Evolutionary conservation across 345 rosid genomes (phyloP).

Genomic region (Camelina neglecta): DNA sequence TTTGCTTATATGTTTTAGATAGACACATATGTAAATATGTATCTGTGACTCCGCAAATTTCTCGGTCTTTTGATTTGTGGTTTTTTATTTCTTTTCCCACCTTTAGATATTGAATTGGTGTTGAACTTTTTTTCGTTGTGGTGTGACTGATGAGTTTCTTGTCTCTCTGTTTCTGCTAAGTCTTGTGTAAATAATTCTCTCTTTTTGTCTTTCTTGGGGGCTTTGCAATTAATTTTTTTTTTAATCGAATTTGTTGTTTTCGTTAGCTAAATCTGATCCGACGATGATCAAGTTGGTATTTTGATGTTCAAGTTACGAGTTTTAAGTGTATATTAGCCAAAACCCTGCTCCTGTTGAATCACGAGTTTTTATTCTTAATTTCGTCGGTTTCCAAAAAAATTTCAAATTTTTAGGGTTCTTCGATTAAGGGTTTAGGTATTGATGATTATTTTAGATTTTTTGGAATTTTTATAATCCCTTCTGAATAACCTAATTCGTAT

Average conservation of each 20-base stretch:
- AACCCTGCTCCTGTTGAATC: neutral
- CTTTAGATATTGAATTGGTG: conserved; percentile 3
- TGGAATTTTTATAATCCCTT: neutral
- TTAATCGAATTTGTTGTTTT: neutral
- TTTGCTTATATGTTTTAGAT: neutral
- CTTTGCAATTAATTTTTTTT: neutral
- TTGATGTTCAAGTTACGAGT: conserved; percentile 11
- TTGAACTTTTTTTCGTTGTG: neutral
- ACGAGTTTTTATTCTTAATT: neutral
- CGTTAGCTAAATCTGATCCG: neutral
- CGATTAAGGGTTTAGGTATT: neutral
- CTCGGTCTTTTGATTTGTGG: neutral
- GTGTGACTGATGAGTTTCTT: neutral
- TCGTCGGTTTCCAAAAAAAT: neutral
- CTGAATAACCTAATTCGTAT: conserved; percentile 33
- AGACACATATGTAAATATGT: neutral
- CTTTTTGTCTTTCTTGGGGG: neutral
- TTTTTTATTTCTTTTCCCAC: neutral
- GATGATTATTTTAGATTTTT: neutral
- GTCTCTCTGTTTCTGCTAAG: conserved; percentile 16
- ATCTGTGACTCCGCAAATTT: conserved; percentile 13
- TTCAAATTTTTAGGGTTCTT: conserved; percentile 13
- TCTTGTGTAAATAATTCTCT: neutral
- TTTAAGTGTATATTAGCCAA: neutral
- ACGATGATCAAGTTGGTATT: neutral